Base-by-base conservation (phyloP, 2,329 filamentous ascomycete genomes). In the Fusarium ramigenum region DNA sequence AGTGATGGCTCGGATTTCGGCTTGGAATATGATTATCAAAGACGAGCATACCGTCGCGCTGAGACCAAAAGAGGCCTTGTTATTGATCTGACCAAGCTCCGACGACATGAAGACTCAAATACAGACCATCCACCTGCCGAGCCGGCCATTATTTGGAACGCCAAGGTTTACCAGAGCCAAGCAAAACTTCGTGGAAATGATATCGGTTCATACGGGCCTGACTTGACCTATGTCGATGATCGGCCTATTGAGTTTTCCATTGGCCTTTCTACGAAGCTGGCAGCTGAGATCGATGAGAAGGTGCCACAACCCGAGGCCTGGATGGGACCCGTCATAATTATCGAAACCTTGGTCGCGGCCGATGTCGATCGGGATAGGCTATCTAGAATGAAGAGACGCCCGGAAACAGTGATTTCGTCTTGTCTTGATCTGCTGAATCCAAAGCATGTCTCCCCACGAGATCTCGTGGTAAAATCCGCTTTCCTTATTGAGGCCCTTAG, bases 121-220 rank as follows among this genome's bases (percentile, higher is more conserved):
- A 11, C 42, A 12, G 23, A 25, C 10, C 10, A 44, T 25, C 12
- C 25, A 28, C 9, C 19, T 21, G 9, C 25, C 12, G 25, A 21
- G 4, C 44, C 19, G 12, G 19, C 44, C 12, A 47, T 30, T 21
- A 7, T 47, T 7, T 47, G 44, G 19, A 30, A 5, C 19, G 44
- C 16, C 19, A 47, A 2, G 15, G 44, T 47, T 9, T 47, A 30
- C 12, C 25, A 46, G 25, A 15, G 6, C 1, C 18, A 7, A 21
- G 12, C 1, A 15, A 9, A 28, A 3, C 23, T 9, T 21, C 25
- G 43, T 4, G 18, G 12, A 3, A 5, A 15, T 9, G 2, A 7
- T 21, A 28, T 28, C 12, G 18, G 5, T 2, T 28, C 19, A 21
- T 18, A 25, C 5, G 11, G 18, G 14, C 23, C 43, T 14, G 43